Evolutionary conservation across 2,329 filamentous ascomycete genomes (phyloP), one percentile per base, ranked within the genome.

Genomic region (Apiospora pterosperma): DNA sequence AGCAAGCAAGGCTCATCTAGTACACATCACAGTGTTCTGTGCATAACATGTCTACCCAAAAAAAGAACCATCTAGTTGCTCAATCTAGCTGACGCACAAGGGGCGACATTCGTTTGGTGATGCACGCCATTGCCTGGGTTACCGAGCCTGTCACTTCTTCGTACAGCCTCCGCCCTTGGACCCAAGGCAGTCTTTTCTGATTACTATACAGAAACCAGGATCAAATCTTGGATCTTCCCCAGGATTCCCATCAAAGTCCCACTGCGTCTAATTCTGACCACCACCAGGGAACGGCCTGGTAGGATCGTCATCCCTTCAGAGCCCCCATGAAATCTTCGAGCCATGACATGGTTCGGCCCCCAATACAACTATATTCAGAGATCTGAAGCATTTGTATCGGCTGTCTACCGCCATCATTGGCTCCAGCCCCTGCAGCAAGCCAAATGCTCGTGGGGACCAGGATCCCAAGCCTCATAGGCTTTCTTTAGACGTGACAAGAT

Each of bases 401-500:
- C 48, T 55, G 25, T 12, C 28, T 31, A 10, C 48, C 1, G 48
- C 11, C 16, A 28, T 28, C 28, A 55, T 55, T 55, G 48, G 48
- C 48, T 34, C 28, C 25, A 55, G 7, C 48, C 48, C 48, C 48
- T 55, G 48, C 48, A 55, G 25, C 48, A 34, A 34, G 28, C 48
- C 19, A 16, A 55, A 28, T 28, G 8, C 48, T 55, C 48, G 48
- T 55, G 48, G 41, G 48, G 48, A 55, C 48, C 48, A n/a, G 48
- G 48, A 55, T 55, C 3, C n/a, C 48, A 34, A 34, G 48, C 48
- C 48, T 55, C 48, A 55, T 34, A 28, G 21, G 48, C 48, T 34
- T 55, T 55, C 48, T 55, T 34, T 55, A 55, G 48, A 55, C 48
- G 48, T 55, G 48, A 55, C 48, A 55, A 55, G 48, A 34, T 34